Evolutionary conservation across 192 early-diverging fungal species (phyloP), one percentile per base, ranked within the genome.

Genomic region (Coemansia sp.): DNA sequence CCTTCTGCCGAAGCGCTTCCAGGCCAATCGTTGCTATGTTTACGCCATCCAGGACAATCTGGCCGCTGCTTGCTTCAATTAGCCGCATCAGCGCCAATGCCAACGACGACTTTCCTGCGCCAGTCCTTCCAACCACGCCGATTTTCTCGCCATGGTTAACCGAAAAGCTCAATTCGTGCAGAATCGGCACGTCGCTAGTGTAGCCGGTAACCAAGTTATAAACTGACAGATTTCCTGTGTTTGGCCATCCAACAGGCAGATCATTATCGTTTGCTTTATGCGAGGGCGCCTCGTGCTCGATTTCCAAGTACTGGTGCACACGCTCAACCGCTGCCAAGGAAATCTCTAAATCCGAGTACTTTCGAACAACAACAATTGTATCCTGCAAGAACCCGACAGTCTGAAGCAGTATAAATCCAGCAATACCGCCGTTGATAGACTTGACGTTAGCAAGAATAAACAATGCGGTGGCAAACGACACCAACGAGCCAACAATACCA

Each of bases 81-180:
- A 95, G 85, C 23, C 91, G 82, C 67, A 93, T 87, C 59, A 93
- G 69, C 16, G 87, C 82, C 43, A 89, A 60, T 3, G 87, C 78
- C 38, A 93, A 68, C 0, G 88, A 88, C 0, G 85, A 86, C 68
- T 93, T 93, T 19, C 90, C 91, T 1, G 90, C 87, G 16, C 92
- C 92, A 3, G 93, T 92, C 8, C 93, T 78, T 13, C 94, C 94
- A 53, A 94, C 92, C 69, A 96, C 86, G 49, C 92, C 94, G 66
- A 97, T 86, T 65, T 92, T 94, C 69, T 90, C 86, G 8, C 78
- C 78, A 3, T 90, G 85, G 3, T 76, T 79, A 48, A 93, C 83
- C 3, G 74, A 51, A 54, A 94, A 88, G 6, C 82, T 85, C 26
- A 98, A 71, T 22, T 86, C 75, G 50, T 93, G 88, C 37, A 97